A percentile compares a stretch with the other conserved stretches of the same genome.
phyloP scores from a whole-genome alignment of 1,284 basidiomycete genomes.

The Volvariella surrecta region DNA sequence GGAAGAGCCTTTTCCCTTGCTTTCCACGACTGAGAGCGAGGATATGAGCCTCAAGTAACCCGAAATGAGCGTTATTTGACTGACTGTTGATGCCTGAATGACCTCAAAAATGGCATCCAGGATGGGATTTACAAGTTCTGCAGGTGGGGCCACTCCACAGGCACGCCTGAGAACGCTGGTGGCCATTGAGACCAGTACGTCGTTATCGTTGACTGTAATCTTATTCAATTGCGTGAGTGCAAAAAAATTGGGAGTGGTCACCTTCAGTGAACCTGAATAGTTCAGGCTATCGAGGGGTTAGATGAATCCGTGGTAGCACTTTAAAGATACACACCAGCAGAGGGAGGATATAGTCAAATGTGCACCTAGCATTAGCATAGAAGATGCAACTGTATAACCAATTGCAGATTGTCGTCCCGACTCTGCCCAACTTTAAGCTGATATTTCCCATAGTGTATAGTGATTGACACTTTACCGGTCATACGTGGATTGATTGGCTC shows the following conservation, averaged over 20 bases:
- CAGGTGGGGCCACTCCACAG: constrained; percentile 66
- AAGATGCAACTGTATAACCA: constrained; percentile 71
- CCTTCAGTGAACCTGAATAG: constrained; percentile 66
- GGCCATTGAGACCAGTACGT: constrained; percentile 53
- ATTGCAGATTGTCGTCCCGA: constrained; percentile 60
- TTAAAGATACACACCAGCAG: constrained; percentile 45
- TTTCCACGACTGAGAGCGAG: constrained; percentile 52
- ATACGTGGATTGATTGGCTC: constrained; percentile 76
- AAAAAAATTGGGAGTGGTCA: too few relatives aligned
- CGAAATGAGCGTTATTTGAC: constrained; percentile 15
- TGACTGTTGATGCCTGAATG: constrained; percentile 56
- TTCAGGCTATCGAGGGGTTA: constrained; percentile 42
- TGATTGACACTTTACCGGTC: constrained; percentile 51
- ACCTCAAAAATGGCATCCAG: constrained; percentile 59
- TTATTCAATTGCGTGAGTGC: too few relatives aligned
- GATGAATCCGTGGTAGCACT: not conserved
- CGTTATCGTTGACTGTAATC: constrained; percentile 57
- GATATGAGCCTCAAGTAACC: constrained; percentile 2
- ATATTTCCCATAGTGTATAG: constrained; percentile 4
- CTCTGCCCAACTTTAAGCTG: constrained; percentile 25
- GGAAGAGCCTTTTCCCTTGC: constrained; percentile 65
- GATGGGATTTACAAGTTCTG: constrained; percentile 46
- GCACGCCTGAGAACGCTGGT: constrained; percentile 58
- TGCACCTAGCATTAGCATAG: constrained; percentile 65
- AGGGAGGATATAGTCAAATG: constrained; percentile 76